Conservation (phyloP, 2,329 filamentous ascomycete genomes). For the Fusarium concolor region DNA sequence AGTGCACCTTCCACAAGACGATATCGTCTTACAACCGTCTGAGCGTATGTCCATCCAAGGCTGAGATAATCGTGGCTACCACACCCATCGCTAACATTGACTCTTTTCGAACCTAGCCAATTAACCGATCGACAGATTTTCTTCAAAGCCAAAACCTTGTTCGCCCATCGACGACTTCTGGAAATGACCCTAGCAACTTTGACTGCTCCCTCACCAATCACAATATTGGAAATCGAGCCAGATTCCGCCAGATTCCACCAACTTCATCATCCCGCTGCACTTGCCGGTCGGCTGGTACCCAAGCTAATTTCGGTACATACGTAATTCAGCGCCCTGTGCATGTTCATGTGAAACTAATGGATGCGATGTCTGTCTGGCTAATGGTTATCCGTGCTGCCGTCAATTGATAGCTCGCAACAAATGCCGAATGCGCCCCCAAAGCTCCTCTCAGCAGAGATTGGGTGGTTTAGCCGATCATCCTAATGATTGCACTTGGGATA, state of each 20-base stretch:
- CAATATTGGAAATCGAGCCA: neutral
- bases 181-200: constrained; percentile 41
- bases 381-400: neutral
- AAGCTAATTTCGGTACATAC: constrained; percentile 36
- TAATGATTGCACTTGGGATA: neutral
- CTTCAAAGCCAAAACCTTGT: constrained; percentile 43
- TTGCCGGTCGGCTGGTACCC: constrained; percentile 38
- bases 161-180: constrained; percentile 41
- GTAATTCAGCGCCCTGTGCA: constrained; percentile 27
- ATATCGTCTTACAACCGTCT: neutral
- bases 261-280: constrained; percentile 38
- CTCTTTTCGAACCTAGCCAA: constrained; percentile 8
- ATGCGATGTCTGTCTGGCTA: constrained; percentile 12
- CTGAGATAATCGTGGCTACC: neutral
- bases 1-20: constrained; percentile 8
- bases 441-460: neutral
- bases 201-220: constrained; percentile 34
- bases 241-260: constrained; percentile 22
- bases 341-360: constrained; percentile 19
- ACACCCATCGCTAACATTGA: constrained; percentile 1
- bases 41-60: neutral
- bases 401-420: constrained; percentile 18
- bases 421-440: constrained; percentile 14
- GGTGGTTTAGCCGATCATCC: neutral
- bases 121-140: constrained; percentile 45